Evolutionary conservation across 192 early-diverging fungal genomes (phyloP).

Genomic region (Coemansia sp.): DNA sequence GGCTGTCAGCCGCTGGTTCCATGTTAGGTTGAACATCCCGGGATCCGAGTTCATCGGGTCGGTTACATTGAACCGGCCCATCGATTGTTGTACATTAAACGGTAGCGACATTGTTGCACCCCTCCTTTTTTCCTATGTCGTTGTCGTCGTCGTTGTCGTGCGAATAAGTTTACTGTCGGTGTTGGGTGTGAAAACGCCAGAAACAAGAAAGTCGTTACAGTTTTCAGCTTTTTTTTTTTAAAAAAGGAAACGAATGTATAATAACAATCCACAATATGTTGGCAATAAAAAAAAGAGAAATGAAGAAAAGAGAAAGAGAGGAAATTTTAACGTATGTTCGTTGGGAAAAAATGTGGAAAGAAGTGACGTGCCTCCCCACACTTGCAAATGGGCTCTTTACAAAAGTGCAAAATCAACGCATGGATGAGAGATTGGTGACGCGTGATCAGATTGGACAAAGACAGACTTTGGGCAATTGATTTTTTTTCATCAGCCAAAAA

Average conservation of each 20-base stretch:
- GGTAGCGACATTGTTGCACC: constrained; percentile 41
- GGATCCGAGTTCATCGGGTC: constrained; percentile 52
- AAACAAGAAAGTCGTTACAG: not conserved
- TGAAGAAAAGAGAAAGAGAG: not conserved
- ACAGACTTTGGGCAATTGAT: not conserved
- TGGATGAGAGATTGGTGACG: not conserved
- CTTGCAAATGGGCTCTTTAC: not conserved
- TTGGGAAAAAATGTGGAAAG: not conserved
- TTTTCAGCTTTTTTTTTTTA: not conserved
- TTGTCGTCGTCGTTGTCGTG: not conserved
- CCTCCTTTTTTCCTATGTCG: not conserved
- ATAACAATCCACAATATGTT: not conserved
- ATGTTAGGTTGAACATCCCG: constrained; percentile 47
- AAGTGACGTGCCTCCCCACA: constrained; percentile 1
- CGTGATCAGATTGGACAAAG: not conserved
- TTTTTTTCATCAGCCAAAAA: not conserved
- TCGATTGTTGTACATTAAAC: constrained; percentile 35
- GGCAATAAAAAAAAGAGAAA: not conserved
- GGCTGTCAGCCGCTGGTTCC: constrained; percentile 47
- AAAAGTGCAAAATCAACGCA: not conserved
- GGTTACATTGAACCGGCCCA: constrained; percentile 22
- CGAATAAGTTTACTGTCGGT: not conserved
- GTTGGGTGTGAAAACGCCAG: not conserved
- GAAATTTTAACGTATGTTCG: too few species aligned
- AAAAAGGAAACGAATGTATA: not conserved